Conservation (phyloP, 192 early-diverging fungal genomes). For the Dissophora ornata region DNA sequence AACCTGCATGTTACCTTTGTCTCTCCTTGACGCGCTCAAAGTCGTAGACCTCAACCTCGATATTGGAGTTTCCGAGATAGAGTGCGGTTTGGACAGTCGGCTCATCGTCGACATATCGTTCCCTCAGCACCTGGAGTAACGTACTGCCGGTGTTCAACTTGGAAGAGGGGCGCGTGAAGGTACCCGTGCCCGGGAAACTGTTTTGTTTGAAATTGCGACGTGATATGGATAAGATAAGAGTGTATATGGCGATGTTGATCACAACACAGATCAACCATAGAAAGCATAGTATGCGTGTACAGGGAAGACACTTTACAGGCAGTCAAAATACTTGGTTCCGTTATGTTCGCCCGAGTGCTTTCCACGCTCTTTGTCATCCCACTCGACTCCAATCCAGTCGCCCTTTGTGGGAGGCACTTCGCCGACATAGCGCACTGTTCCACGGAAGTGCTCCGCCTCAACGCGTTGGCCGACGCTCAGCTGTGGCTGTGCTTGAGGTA, state of each 20-base stretch:
- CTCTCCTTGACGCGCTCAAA: constrained; percentile 62
- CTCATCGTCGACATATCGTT: constrained; percentile 55
- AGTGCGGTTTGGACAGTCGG: constrained; percentile 2
- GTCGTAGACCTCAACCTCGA: constrained; percentile 64
- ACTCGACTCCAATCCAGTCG: constrained; percentile 73
- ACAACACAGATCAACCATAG: no score
- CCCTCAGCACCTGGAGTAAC: constrained; percentile 56
- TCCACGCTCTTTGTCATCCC: constrained; percentile 68
- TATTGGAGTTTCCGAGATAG: constrained; percentile 57
- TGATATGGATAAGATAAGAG: background rate
- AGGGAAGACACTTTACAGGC: constrained; percentile 44
- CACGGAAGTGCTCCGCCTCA: constrained; percentile 52
- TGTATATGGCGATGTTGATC: no score
- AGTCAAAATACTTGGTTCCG: constrained; percentile 63
- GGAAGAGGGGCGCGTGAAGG: constrained; percentile 62
- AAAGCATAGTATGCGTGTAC: no score
- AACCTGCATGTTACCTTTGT: constrained; percentile 53
- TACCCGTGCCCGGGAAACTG: constrained; percentile 60
- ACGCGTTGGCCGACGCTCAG: constrained; percentile 55
- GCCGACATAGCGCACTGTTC: constrained; percentile 65
- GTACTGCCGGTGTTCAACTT: constrained; percentile 57
- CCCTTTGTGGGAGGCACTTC: constrained; percentile 55
- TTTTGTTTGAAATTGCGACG: background rate
- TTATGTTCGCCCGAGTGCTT: constrained; percentile 70
- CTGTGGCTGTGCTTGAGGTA: constrained; percentile 5